Percentiles rank a stretch among this genome's conserved stretches.
Conservation (phyloP, 495 filamentous ascomycete species). For the Aspergillus bertholletiae region DNA sequence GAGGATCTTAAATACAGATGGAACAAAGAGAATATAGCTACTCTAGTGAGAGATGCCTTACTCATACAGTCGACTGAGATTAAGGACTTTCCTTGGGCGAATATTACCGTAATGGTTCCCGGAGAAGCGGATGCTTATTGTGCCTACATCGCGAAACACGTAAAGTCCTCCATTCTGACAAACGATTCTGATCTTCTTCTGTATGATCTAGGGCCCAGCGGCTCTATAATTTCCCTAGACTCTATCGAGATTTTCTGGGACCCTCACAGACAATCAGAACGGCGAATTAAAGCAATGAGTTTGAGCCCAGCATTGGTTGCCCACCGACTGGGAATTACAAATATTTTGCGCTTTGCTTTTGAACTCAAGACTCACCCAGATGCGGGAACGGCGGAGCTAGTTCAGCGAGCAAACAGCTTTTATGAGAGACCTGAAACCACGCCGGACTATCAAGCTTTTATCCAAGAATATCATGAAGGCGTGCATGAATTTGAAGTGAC, state of each 20-base stretch:
- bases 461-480: slow-evolving; percentile 35
- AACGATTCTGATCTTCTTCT: slow-evolving; percentile 74
- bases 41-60: slow-evolving; percentile 8
- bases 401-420: slow-evolving; percentile 24
- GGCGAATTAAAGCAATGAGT: slow-evolving; percentile 32
- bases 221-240: slow-evolving; percentile 57
- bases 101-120: slow-evolving; percentile 52
- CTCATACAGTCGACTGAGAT: neutral
- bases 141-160: slow-evolving; percentile 48
- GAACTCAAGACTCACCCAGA: slow-evolving; percentile 25
- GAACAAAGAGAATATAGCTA: slow-evolving; percentile 22
- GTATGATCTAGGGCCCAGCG: slow-evolving; percentile 55
- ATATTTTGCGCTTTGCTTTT: slow-evolving; percentile 33
- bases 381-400: slow-evolving; percentile 25
- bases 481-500: neutral
- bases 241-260: slow-evolving; percentile 33
- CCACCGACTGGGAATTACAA: slow-evolving; percentile 31
- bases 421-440: slow-evolving; percentile 5
- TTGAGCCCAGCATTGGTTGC: slow-evolving; percentile 35
- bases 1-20: slow-evolving; percentile 52
- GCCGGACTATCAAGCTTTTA: slow-evolving; percentile 37
- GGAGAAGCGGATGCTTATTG: slow-evolving; percentile 73
- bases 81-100: slow-evolving; percentile 40
- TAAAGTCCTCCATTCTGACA: slow-evolving; percentile 56
- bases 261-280: slow-evolving; percentile 10